Percentiles rank a stretch among this genome's conserved stretches.
These are phyloP conservation scores for Parasitella parasitica DNA, from an alignment of 371 early-diverging fungal genomes.

Conservation along the genomic window DNA sequence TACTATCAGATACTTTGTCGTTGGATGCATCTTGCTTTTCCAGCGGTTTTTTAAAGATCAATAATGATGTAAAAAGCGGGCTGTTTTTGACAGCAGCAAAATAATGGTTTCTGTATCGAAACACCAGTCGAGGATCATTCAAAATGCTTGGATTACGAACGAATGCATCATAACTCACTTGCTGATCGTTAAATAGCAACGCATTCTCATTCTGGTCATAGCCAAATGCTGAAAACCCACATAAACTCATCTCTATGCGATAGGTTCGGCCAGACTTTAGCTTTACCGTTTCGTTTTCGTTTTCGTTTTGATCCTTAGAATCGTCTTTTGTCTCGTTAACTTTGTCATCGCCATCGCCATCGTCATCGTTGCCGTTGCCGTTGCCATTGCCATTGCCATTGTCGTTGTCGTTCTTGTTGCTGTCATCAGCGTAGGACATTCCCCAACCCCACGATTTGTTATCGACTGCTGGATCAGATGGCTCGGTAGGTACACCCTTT, in stretches of 20 bases:
- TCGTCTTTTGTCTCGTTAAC: too few relatives aligned
- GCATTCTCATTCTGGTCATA: constrained; percentile 50
- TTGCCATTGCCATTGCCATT: too few relatives aligned
- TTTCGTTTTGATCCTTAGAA: too few relatives aligned
- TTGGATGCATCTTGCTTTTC: not conserved
- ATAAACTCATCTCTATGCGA: constrained; percentile 56
- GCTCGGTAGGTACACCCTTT: not conserved
- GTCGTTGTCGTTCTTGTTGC: too few relatives aligned
- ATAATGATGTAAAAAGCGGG: constrained; percentile 54
- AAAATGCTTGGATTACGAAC: constrained; percentile 64
- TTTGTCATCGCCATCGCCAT: too few relatives aligned
- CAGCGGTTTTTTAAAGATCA: constrained; percentile 44
- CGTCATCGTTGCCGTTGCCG: too few relatives aligned
- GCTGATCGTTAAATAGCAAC: constrained; percentile 57
- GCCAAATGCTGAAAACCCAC: constrained; percentile 46
- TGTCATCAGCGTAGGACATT: constrained; percentile 1
- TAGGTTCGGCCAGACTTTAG: constrained; percentile 33
- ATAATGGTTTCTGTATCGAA: constrained; percentile 62
- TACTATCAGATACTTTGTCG: constrained; percentile 24
- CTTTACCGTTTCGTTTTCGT: constrained; percentile 8
- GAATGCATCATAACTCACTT: constrained; percentile 63
- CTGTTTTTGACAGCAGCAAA: constrained; percentile 43
- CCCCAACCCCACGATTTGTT: constrained; percentile 1
- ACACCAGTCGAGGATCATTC: constrained; percentile 64
- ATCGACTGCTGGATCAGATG: not conserved